Evolutionary conservation across 2,329 filamentous ascomycete genomes (phyloP).

Genomic region (Fusarium sp.): DNA sequence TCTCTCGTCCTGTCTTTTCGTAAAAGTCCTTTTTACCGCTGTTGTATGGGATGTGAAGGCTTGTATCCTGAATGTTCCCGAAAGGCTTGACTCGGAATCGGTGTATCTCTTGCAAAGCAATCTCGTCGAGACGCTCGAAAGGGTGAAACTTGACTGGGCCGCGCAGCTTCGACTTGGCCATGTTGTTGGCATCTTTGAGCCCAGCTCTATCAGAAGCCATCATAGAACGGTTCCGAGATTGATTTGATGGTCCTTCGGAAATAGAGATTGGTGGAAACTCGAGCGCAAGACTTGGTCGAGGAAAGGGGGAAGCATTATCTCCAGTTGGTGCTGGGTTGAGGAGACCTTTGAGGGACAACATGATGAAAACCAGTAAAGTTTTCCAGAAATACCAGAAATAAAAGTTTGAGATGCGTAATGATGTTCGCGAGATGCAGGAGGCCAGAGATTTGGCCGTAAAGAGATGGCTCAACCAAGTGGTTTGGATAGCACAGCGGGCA

Average conservation of each 20-base stretch:
- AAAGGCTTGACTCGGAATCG: slow-evolving; percentile 75
- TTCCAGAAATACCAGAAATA: slow-evolving; percentile 16
- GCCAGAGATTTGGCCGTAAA: slow-evolving; percentile 18
- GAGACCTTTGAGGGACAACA: slow-evolving; percentile 74
- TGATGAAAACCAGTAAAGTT: slow-evolving; percentile 50
- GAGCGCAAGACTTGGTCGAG: slow-evolving; percentile 54
- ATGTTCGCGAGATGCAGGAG: slow-evolving; percentile 20
- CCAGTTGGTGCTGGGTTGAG: slow-evolving; percentile 70
- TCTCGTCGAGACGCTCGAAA: slow-evolving; percentile 73
- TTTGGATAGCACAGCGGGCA: slow-evolving; percentile 44
- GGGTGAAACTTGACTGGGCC: slow-evolving; percentile 80
- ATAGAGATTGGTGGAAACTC: slow-evolving; percentile 33
- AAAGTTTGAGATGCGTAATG: slow-evolving; percentile 5
- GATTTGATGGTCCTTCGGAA: slow-evolving; percentile 13
- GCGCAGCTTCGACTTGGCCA: slow-evolving; percentile 69
- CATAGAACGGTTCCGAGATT: slow-evolving; percentile 9
- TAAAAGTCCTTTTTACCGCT: slow-evolving; percentile 93
- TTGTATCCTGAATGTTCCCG: slow-evolving; percentile 69
- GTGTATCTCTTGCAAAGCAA: slow-evolving; percentile 67
- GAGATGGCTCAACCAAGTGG: slow-evolving; percentile 35
- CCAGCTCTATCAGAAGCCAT: slow-evolving; percentile 22
- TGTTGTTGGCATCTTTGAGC: slow-evolving; percentile 61
- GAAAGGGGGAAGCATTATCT: slow-evolving; percentile 49
- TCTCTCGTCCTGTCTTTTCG: slow-evolving; percentile 86
- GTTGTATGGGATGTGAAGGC: slow-evolving; percentile 89